phyloP scores from a whole-genome alignment of 177 flowering plant species.

The Tripterygium wilfordii region DNA sequence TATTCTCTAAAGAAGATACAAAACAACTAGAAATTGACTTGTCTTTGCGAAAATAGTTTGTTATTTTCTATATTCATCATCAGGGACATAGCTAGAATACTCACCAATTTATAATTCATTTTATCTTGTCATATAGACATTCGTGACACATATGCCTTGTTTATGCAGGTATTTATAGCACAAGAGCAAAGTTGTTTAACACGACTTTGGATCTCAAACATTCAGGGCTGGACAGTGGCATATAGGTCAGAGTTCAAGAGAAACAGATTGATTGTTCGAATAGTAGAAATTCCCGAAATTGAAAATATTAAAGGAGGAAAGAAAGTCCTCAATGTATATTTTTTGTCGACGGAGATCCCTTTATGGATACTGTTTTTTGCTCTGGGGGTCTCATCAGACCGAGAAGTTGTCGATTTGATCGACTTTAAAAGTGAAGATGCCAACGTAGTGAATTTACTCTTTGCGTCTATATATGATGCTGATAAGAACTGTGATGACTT shows the following conservation, averaged over 20 bases:
- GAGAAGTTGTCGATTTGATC: constrained; percentile 63
- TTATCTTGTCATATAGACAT: too few relatives aligned
- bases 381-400: constrained; percentile 71
- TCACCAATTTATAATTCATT: too few relatives aligned
- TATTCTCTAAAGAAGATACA: too few relatives aligned
- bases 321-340: constrained; percentile 48
- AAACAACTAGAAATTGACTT: too few relatives aligned
- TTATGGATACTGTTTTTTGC: constrained; percentile 84
- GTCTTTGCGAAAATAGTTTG: too few relatives aligned
- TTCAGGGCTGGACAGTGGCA: constrained; percentile 46
- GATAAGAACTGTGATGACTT: constrained; percentile 54
- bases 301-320: constrained; percentile 41
- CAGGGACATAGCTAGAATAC: too few relatives aligned
- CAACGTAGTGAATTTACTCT: constrained; percentile 43
- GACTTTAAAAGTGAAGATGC: constrained; percentile 41
- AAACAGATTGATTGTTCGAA: constrained; percentile 48
- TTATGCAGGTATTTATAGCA: constrained; percentile 75
- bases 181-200: constrained; percentile 74
- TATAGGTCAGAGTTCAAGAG: constrained; percentile 49
- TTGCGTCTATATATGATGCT: constrained; percentile 72
- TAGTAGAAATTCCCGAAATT: constrained; percentile 28
- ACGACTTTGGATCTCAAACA: constrained; percentile 65
- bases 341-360: constrained; percentile 48
- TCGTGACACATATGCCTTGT: constrained; percentile 4
- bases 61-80: too few relatives aligned